Evolutionary conservation across 805 yeast species (phyloP).

Genomic region (Suhomyces xylopsoci): DNA sequence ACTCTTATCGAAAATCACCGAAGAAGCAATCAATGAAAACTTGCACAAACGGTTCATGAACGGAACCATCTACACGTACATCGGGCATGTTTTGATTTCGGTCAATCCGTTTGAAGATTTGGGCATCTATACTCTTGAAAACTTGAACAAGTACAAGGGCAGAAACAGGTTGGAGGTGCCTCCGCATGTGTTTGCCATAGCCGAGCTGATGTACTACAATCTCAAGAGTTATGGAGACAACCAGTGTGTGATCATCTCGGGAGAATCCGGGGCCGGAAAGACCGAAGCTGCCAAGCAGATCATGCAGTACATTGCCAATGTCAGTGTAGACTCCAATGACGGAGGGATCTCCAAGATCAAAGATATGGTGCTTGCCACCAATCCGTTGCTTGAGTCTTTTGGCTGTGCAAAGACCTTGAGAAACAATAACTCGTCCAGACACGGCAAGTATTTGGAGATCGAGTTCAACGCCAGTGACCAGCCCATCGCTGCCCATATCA

Average conservation of each 20-base stretch:
- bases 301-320: slow-evolving; percentile 94
- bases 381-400: slow-evolving; percentile 84
- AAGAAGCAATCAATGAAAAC: slow-evolving; percentile 90
- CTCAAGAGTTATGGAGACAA: slow-evolving; percentile 90
- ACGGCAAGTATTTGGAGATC: slow-evolving; percentile 91
- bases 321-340: slow-evolving; percentile 62
- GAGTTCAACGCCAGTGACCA: slow-evolving; percentile 71
- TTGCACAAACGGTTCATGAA: slow-evolving; percentile 84
- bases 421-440: slow-evolving; percentile 86
- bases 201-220: slow-evolving; percentile 94
- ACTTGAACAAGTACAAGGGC: slow-evolving; percentile 75
- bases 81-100: slow-evolving; percentile 91
- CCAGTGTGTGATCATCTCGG: slow-evolving; percentile 96
- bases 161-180: slow-evolving; percentile 94
- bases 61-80: slow-evolving; percentile 86
- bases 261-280: slow-evolving; percentile 97
- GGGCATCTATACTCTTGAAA: slow-evolving; percentile 87
- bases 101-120: slow-evolving; percentile 95
- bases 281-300: slow-evolving; percentile 97
- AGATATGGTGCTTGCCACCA: slow-evolving; percentile 97
- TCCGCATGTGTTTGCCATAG: slow-evolving; percentile 97
- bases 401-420: slow-evolving; percentile 93
- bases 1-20: slow-evolving; percentile 79
- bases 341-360: slow-evolving; percentile 75
- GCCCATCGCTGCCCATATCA: slow-evolving; percentile 94